Evolutionary conservation across 768 basidiomycete genomes (phyloP), one percentile per base, ranked within the genome.

Genomic region (Galerina sulciceps): DNA sequence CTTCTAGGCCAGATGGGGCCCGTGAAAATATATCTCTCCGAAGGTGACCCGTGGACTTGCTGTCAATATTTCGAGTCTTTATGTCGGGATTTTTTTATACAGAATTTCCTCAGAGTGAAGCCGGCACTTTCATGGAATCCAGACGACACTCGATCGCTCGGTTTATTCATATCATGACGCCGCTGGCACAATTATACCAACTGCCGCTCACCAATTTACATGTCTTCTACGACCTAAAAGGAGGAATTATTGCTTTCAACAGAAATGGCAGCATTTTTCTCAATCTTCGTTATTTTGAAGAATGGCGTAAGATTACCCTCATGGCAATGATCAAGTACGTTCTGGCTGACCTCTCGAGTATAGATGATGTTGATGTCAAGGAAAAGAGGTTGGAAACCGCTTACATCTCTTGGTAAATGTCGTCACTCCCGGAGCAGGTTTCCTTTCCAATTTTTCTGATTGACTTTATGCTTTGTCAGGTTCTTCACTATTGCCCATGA

Each of bases 401-500:
- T 0, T 86, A 88, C 59, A 89, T 90, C 34, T 93, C 92, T 13
- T 96, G 93, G 91, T 91, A 57, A 44, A 46, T 47, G 22, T 38
- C 23, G 23, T 15, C 18, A 10, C 5, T 5, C 3, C 31, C 8
- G 26, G 26, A 31, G 26, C 26, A 31, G 26, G 8, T 8, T 31
- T 31, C 26, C 26, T 31, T 31, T 31, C 26, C 8, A 8, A 31
- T 31, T 5, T n/a, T n/a, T n/a, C n/a, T n/a, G n/a, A n/a, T n/a
- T n/a, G n/a, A n/a, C n/a, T n/a, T 47, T 20, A 44, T 26, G 17
- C 43, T 17, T 44, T 36, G 26, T 9, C 48, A 90, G 91, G 91
- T 99, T 90, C 73, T 93, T 96, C 67, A 89, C 91, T 0, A 80
- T 97, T 13, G 94, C 96, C 0, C 96, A 97, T 70, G 94, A 94